Percentiles rank a stretch among this genome's conserved stretches.
phyloP scores from a whole-genome alignment of 2,329 filamentous ascomycete species.

The Diplodia mutila region DNA sequence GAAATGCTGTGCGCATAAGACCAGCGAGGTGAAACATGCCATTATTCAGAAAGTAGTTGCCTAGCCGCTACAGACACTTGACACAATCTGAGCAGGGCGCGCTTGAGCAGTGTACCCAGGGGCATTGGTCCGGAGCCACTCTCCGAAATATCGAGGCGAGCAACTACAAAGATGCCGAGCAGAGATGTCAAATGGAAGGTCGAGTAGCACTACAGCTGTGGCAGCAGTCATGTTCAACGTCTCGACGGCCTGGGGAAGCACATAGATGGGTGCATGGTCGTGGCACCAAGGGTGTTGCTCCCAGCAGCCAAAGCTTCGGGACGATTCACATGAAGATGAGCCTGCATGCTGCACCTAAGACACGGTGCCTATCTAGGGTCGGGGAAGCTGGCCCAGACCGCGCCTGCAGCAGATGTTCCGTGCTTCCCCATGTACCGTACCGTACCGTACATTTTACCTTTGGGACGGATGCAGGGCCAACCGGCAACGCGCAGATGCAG shows the following conservation, averaged over 20 bases:
- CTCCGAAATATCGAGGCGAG: neutral
- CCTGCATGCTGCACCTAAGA: neutral
- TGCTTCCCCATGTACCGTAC: neutral
- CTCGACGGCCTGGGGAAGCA: neutral
- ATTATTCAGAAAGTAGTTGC: neutral
- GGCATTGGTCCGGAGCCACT: neutral
- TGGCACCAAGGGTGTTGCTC: slow-evolving; percentile 2
- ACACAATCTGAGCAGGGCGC: neutral
- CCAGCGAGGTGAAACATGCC: neutral
- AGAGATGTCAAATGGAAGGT: neutral
- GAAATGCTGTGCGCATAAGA: slow-evolving; percentile 2
- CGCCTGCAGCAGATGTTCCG: neutral
- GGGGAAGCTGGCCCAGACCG: neutral
- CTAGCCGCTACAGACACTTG: neutral
- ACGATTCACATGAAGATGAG: slow-evolving; percentile 16
- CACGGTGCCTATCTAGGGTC: neutral
- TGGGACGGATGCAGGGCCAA: neutral
- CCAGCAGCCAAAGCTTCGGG: slow-evolving; percentile 1
- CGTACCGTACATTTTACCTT: neutral
- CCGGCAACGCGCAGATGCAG: neutral
- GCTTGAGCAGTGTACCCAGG: neutral
- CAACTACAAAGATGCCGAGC: neutral
- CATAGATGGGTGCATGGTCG: neutral
- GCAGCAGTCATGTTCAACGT: slow-evolving; percentile 1
- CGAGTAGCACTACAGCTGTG: neutral